These are phyloP conservation scores for Leptodermis oblonga DNA, from an alignment of 257 asterid species.

Conservation along the genomic window DNA sequence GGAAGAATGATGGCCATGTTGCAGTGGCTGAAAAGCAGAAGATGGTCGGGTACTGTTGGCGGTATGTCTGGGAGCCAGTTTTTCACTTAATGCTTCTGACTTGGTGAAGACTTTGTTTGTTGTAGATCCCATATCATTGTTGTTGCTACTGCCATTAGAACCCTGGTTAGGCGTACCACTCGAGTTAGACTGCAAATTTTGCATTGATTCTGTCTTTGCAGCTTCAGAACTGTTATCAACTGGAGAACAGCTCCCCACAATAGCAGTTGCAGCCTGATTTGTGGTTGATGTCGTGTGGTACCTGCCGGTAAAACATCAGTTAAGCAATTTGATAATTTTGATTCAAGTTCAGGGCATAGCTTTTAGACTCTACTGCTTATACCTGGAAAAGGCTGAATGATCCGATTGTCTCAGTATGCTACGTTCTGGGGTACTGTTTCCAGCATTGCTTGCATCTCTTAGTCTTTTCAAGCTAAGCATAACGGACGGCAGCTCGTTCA, in stretches of 20 bases:
- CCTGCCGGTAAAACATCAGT: constrained; percentile 23
- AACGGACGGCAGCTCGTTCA: constrained; percentile 31
- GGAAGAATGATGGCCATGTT: constrained; percentile 25
- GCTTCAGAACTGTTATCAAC: constrained; percentile 38
- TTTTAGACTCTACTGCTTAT: not conserved
- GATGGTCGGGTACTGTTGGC: constrained; percentile 19
- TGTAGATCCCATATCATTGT: constrained; percentile 49
- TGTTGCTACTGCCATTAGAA: constrained; percentile 47
- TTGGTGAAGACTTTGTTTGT: constrained; percentile 34
- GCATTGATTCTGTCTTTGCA: constrained; percentile 36
- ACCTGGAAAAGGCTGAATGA: constrained; percentile 53
- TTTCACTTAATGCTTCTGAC: constrained; percentile 26
- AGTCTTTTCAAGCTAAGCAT: constrained; percentile 35
- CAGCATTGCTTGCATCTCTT: constrained; percentile 31
- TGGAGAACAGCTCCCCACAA: constrained; percentile 45
- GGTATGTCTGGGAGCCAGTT: constrained; percentile 20
- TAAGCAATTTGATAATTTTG: not conserved
- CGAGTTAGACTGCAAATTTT: constrained; percentile 32
- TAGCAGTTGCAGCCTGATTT: constrained; percentile 38
- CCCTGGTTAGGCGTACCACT: constrained; percentile 38
- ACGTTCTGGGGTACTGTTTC: constrained; percentile 33
- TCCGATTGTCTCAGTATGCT: constrained; percentile 42
- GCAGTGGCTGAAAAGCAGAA: constrained; percentile 34
- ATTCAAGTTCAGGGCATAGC: constrained; percentile 3
- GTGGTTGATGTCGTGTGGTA: constrained; percentile 34